Base-by-base conservation (phyloP, 176 grass and related monocot species). In the Panicum miliaceum region DNA sequence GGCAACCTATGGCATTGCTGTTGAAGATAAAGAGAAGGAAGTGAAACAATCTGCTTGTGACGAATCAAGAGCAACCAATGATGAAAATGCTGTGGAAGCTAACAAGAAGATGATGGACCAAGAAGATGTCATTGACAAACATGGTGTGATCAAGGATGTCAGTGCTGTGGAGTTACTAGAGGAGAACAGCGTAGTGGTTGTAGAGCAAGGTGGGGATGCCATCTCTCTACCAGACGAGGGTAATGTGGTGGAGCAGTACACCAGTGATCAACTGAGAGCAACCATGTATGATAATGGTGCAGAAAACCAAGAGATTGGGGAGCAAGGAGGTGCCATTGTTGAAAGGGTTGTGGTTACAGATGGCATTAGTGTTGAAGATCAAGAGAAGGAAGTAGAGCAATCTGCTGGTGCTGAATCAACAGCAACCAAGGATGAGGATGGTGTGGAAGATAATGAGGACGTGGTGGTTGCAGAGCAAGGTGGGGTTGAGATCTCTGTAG, bases 1-100 rank as follows among this genome's bases (percentile, higher is more conserved):
- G 34, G 12, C 18, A 22, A 36, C 26, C 5, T 18, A 72, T 73
- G 40, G 10, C 27, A 73, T 48, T 73, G 41, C 81, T 48, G 54
- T 61, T 22, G 70, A 83, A 62, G 69, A 75, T 52, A 43, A 75
- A 84, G 20, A 64, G 43, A 75, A 75, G 27, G 43, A 11, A 61
- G 45, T 41, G 56, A 29, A 59, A 8, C 64, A 60, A 70, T 69
- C 38, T 60, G 22, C 43, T 27, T 18, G 4, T 45, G 6, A 69
- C 0, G 4, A 66, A 69, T 45, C 52, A 77, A 76, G 50, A 34
- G 20, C 45, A 64, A 72, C 45, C 4, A 63, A 35, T 13, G n/a
- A 70, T 81, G 37, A 4, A 10, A 70, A 69, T 58, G 23, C 38
- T 42, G n/a, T 70, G 36, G 48, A 58, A 70, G 22, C 32, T 4